Conservation (phyloP, 2,329 filamentous ascomycete genomes). For the Hirsutella minnesotensis region DNA sequence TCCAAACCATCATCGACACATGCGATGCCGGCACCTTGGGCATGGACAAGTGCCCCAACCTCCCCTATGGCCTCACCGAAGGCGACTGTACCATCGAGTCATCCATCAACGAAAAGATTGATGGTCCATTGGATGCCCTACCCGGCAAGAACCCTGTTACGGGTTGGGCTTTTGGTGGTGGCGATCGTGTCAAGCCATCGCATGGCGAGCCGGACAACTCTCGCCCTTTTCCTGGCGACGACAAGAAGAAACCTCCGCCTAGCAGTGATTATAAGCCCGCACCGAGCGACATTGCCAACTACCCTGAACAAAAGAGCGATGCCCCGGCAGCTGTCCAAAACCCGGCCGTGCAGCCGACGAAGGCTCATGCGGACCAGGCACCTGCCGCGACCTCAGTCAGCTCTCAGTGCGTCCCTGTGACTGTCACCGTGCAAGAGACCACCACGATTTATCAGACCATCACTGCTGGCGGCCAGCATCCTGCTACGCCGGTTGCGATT, state of each 20-base stretch:
- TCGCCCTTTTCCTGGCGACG: not conserved
- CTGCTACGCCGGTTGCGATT: no score
- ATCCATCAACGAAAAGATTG: constrained; percentile 32
- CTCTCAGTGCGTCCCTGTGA: constrained; percentile 12
- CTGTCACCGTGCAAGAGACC: constrained; percentile 30
- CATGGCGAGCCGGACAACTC: constrained; percentile 19
- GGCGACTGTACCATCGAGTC: constrained; percentile 38
- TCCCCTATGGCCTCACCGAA: constrained; percentile 40
- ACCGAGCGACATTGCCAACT: no score
- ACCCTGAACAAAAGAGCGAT: not conserved
- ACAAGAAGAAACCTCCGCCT: not conserved
- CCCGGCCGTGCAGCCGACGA: no score
- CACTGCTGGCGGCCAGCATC: no score
- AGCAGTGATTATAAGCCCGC: no score
- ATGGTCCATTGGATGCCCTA: constrained; percentile 31
- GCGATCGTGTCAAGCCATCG: no score
- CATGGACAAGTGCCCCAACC: constrained; percentile 50
- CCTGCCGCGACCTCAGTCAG: constrained; percentile 3
- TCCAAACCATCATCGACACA: constrained; percentile 55
- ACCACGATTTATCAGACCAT: constrained; percentile 22
- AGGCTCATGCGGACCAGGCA: no score
- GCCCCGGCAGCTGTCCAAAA: not conserved
- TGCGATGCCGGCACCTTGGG: constrained; percentile 49
- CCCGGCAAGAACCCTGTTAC: constrained; percentile 45
- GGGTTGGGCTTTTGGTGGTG: constrained; percentile 27